Conservation (phyloP, 768 basidiomycete genomes). For the Pilatotrama ljubarskyi region DNA sequence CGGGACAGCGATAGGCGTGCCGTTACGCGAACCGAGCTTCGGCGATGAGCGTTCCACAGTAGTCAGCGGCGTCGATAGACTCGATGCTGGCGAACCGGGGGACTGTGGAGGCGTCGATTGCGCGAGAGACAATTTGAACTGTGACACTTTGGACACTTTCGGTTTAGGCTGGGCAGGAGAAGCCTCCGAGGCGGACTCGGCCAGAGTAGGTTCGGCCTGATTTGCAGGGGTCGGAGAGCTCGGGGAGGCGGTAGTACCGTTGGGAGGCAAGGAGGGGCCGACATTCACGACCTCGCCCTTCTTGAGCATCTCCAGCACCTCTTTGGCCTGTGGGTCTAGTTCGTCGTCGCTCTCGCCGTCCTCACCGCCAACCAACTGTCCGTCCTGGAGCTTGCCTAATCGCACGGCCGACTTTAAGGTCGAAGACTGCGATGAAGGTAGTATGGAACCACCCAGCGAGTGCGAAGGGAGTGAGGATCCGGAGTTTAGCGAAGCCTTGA, state of each 20-base stretch:
- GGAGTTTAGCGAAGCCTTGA: constrained; percentile 52
- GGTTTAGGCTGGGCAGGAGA: neutral
- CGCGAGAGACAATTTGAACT: constrained; percentile 27
- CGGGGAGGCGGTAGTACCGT: neutral
- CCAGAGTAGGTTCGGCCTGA: constrained; percentile 7
- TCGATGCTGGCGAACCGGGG: constrained; percentile 1
- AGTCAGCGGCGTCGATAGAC: constrained; percentile 22
- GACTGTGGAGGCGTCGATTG: constrained; percentile 6
- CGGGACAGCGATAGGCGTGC: constrained; percentile 18
- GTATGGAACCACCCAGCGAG: constrained; percentile 31
- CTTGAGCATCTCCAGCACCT: constrained; percentile 29
- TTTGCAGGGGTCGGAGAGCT: neutral
- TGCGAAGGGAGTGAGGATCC: constrained; percentile 28
- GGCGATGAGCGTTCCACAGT: constrained; percentile 26
- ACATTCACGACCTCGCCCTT: constrained; percentile 34
- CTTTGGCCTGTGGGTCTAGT: constrained; percentile 25
- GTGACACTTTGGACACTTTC: constrained; percentile 22
- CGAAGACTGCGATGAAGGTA: constrained; percentile 31
- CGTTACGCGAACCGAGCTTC: constrained; percentile 19
- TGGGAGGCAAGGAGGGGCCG: constrained; percentile 24
- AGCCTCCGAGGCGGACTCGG: constrained; percentile 1
- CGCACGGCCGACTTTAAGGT: constrained; percentile 31
- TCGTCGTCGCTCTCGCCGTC: constrained; percentile 35
- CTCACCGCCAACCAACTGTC: constrained; percentile 30
- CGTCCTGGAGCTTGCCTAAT: constrained; percentile 32